phyloP scores from a whole-genome alignment of 768 basidiomycete genomes.

The Candolleomyces efflorescens region DNA sequence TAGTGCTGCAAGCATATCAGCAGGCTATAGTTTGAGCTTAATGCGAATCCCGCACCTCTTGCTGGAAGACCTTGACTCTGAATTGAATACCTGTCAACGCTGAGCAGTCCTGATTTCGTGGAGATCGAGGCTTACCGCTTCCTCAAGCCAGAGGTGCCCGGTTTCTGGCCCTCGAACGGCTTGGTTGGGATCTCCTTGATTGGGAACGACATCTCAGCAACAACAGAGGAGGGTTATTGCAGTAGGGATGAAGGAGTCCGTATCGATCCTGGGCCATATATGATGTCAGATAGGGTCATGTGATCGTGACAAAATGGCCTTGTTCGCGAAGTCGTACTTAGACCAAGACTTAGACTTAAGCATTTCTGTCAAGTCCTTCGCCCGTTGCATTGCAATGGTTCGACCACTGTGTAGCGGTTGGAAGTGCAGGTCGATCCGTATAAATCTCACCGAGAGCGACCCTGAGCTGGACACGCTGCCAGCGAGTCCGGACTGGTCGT shows the following conservation, averaged over 20 bases:
- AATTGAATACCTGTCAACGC: constrained; percentile 12
- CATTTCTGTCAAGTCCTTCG: too few species aligned
- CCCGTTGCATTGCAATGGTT: too few species aligned
- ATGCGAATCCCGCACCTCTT: constrained; percentile 56
- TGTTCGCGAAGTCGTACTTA: too few species aligned
- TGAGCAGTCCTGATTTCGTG: constrained; percentile 4
- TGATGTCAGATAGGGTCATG: constrained; percentile 7
- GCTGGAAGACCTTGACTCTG: constrained; percentile 98
- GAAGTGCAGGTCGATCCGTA: too few species aligned
- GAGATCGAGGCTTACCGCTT: constrained; percentile 62
- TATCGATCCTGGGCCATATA: constrained; percentile 14
- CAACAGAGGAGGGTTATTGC: constrained; percentile 5
- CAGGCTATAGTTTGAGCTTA: not conserved
- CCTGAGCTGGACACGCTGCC: too few species aligned
- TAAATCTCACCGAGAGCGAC: too few species aligned
- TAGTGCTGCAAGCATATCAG: constrained; percentile 61
- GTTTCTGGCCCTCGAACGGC: constrained; percentile 92
- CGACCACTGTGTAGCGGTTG: too few species aligned
- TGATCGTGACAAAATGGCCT: constrained; percentile 1
- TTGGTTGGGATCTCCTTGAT: constrained; percentile 75
- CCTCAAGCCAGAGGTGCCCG: constrained; percentile 95
- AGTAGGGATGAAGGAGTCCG: not conserved
- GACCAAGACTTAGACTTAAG: too few species aligned
- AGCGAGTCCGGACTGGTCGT: too few species aligned
- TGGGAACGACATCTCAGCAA: constrained; percentile 35